Percentiles rank a stretch among this genome's conserved stretches.
phyloP scores from a whole-genome alignment of 768 basidiomycete species.

The Sarcodon aspratus region DNA sequence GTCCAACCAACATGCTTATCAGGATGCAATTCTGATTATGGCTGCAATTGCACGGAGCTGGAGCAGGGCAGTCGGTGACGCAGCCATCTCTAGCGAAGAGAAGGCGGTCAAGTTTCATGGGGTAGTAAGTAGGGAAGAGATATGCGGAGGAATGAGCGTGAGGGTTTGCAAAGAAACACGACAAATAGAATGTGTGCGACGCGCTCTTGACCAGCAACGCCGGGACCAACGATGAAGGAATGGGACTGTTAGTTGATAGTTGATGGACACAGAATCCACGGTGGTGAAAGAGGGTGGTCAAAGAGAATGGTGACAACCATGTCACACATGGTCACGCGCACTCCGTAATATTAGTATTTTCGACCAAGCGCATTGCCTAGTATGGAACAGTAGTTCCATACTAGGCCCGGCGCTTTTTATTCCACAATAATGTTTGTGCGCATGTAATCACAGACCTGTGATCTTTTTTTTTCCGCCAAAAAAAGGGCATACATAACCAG shows the following conservation, averaged over 20 bases:
- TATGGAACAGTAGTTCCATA: too few relatives aligned
- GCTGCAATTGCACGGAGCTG: constrained; percentile 43
- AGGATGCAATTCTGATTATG: constrained; percentile 46
- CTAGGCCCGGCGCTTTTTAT: too few relatives aligned
- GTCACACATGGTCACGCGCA: not conserved
- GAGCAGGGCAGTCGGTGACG: constrained; percentile 33
- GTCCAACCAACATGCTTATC: constrained; percentile 40
- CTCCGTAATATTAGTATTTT: too few relatives aligned
- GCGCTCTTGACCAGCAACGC: too few relatives aligned
- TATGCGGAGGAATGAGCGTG: constrained; percentile 1
- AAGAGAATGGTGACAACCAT: not conserved
- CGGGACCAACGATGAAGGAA: not conserved
- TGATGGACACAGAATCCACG: too few relatives aligned
- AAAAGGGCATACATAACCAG: too few relatives aligned
- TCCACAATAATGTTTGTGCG: too few relatives aligned
- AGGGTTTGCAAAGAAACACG: not conserved
- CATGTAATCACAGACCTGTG: too few relatives aligned
- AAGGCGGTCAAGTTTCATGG: constrained; percentile 8
- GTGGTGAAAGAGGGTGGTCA: not conserved
- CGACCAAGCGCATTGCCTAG: too few relatives aligned
- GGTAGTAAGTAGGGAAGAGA: constrained; percentile 12
- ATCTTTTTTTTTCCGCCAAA: too few relatives aligned
- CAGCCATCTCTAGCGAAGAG: constrained; percentile 8
- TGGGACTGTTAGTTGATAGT: not conserved
- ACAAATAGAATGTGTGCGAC: too few relatives aligned